phyloP scores from a whole-genome alignment of 495 filamentous ascomycete species.

The Xylaria curta region DNA sequence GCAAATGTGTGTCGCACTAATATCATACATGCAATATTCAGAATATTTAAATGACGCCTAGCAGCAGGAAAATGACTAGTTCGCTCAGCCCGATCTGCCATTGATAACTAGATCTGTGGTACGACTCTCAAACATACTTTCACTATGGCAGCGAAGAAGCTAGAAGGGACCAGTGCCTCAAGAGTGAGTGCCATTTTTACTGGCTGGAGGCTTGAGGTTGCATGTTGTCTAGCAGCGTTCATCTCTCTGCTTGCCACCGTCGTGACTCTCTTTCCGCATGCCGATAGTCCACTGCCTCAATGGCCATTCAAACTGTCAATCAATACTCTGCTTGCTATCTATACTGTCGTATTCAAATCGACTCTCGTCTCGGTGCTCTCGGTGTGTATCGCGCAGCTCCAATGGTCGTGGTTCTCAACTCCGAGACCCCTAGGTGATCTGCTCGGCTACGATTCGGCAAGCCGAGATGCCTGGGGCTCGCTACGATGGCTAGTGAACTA shows the following conservation, averaged over 20 bases:
- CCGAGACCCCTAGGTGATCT: background rate
- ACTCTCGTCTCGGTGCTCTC: background rate
- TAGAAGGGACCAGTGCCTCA: too few species aligned
- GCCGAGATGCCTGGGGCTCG: background rate
- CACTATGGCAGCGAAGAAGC: too few species aligned
- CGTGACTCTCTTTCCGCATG: background rate
- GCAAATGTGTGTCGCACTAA: too few species aligned
- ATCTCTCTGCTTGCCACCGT: background rate
- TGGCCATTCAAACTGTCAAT: background rate
- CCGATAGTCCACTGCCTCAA: background rate
- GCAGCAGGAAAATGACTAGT: too few species aligned
- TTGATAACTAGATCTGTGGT: too few species aligned
- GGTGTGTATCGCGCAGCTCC: background rate
- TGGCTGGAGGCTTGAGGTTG: too few species aligned
- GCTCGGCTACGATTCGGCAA: background rate
- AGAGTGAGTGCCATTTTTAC: too few species aligned
- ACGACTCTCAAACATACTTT: too few species aligned
- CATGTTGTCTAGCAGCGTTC: background rate
- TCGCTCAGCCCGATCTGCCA: too few species aligned
- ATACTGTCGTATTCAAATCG: background rate
- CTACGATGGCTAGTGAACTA: background rate
- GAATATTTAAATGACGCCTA: too few species aligned
- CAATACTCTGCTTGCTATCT: background rate
- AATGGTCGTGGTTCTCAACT: background rate
- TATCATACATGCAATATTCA: too few species aligned